Base-by-base conservation (phyloP, 768 basidiomycete genomes). In the Russula earlei region DNA sequence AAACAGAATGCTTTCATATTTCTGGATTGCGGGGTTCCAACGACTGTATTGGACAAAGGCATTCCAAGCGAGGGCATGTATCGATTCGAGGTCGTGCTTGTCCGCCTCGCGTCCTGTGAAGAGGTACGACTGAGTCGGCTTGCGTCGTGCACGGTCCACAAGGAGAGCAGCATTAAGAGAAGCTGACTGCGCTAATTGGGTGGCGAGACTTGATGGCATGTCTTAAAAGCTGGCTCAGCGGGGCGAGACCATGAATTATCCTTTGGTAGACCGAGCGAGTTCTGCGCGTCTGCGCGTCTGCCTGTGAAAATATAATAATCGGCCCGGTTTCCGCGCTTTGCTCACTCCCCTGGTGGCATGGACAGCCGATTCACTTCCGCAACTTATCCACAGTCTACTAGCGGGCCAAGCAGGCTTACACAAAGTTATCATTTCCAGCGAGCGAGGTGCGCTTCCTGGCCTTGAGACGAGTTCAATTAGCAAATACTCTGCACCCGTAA, bases 41-140 rank as follows among this genome's bases (percentile, higher is more conserved):
- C 79, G 69, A 20, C 78, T 68, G 15, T 96, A 77, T 46, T 89
- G 86, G 1, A 83, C 68, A 61, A 92, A 83, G 7, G 85, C 90
- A 65, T 90, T 91, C 48, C 79, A 71, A 3, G 79, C 91, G 9
- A 97, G 77, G 0, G 90, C 84, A 65, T 87, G 80, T 51, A 98
- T 80, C 6, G 91, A 78, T 67, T 95, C 85, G 55, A 96, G 74
- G 69, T 98, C 93, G 67, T 96, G 87, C 55, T 81, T 74, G 63
- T 88, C 83, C 9, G 91, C 91, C 47, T 89, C 86, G 56, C 78
- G 77, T 38, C 85, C 81, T 14, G 86, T 81, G 69, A 95, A 96
- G 34, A 99, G 80, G 72, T 97, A 97, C 0, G 92, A 94, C 66
- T 85, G 81, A 0, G 79, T 69, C 15, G 72, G 74, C 69, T 77